Evolutionary conservation across 2,329 filamentous ascomycete species (phyloP).

Genomic region (Penicillium thymicola): DNA sequence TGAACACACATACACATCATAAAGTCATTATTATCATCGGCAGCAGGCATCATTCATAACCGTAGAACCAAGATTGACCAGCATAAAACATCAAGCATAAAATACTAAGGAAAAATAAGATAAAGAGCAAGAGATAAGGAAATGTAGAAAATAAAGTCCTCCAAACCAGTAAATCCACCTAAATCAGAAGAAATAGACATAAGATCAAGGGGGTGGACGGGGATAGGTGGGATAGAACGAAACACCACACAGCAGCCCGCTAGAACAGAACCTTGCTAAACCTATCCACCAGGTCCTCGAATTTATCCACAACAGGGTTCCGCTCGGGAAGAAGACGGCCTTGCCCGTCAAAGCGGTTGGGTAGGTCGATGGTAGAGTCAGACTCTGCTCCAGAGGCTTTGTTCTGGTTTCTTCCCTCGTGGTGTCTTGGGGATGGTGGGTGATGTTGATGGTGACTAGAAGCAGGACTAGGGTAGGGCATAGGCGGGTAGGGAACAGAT

Average conservation of each 20-base stretch:
- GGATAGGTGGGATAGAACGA: not conserved
- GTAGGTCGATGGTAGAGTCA: constrained; percentile 45
- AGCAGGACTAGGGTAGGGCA: constrained; percentile 6
- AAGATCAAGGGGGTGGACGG: not conserved
- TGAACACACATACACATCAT: constrained; percentile 9
- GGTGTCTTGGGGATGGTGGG: not conserved
- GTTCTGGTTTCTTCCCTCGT: not conserved
- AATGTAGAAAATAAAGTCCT: not conserved
- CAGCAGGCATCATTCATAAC: constrained; percentile 3
- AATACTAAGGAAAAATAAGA: not conserved
- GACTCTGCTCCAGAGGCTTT: constrained; percentile 32
- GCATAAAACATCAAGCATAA: constrained; percentile 1
- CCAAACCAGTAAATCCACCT: not conserved
- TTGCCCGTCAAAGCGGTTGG: constrained; percentile 43
- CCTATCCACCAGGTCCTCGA: constrained; percentile 37
- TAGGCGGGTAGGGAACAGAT: constrained; percentile 19
- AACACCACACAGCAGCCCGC: not conserved
- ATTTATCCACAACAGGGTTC: constrained; percentile 33
- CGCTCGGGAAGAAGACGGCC: constrained; percentile 37
- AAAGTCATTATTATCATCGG: constrained; percentile 18
- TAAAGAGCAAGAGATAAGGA: not conserved
- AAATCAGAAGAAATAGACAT: not conserved
- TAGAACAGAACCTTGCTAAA: constrained; percentile 27
- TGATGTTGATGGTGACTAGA: constrained; percentile 3
- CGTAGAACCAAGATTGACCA: not conserved